Evolutionary conservation across 2,329 filamentous ascomycete species (phyloP), one percentile per base, ranked within the genome.

Genomic region (Hypoxylon sp.): DNA sequence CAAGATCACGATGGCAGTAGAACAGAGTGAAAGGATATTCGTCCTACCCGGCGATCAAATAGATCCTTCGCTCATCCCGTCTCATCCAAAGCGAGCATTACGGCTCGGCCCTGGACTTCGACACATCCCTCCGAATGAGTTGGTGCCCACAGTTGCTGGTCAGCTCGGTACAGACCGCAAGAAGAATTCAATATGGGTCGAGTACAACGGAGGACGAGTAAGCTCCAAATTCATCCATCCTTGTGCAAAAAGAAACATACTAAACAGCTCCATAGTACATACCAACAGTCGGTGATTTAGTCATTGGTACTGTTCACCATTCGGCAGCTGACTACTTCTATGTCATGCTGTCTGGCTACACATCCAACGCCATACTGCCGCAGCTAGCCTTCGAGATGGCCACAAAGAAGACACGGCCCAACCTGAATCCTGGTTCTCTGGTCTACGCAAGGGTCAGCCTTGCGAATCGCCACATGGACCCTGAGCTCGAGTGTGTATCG

Each of bases 321-420:
- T 91, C 90, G 61, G 87, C 90, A 56, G 85, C 86, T 64, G 96
- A 98, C 74, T 87, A 88, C 78, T 98, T 93, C 85, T 90, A 92
- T 80, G 94, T 94, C 79, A 85, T 87, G 73, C 85, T 98, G 59
- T 91, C 93, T 30, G 85, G 89, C 61, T 87, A 90, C 77, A 87
- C 87, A 1, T 82, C 87, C 64, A 80, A 81, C 54, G 94, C 92
- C 0, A 84, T 92, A 17, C 89, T 98, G 0, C 94, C 93, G 0
- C 92, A 97, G 73, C 86, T 98, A 20, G 89, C 94, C n/a, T 99
- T 99, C 79, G 95, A 98, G 81, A 90, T 90, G 70, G 96, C 94
- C 17, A 94, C 92, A 49, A 96, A 95, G 81, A 98, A 98, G 83
- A 97, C 93, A 2, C 88, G 95, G 1, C 96, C 96, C 0, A 86